Percentiles rank a stretch among this genome's conserved stretches.
phyloP scores from a whole-genome alignment of 2,329 filamentous ascomycete species.

The Drechslera avenae region DNA sequence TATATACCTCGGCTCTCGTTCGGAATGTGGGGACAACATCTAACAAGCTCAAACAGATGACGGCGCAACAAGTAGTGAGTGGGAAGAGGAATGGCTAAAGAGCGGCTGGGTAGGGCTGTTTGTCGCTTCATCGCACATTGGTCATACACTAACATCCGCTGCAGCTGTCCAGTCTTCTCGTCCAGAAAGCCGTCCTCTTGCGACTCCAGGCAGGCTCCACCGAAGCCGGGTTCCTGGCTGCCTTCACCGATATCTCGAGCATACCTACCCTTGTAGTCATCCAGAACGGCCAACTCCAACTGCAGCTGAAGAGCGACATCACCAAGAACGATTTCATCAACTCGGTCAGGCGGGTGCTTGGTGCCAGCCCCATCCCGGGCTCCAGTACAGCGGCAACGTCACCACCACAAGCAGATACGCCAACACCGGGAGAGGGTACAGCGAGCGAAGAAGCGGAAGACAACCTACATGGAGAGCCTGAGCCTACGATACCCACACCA shows the following conservation, averaged over 20 bases:
- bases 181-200: slow-evolving; percentile 69
- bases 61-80: slow-evolving; percentile 68
- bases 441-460: slow-evolving; percentile 8
- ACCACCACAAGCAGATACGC: slow-evolving; percentile 17
- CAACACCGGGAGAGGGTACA: slow-evolving; percentile 4
- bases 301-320: slow-evolving; percentile 72
- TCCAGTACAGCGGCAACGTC: slow-evolving; percentile 19
- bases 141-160: slow-evolving; percentile 8
- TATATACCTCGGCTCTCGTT: slow-evolving; percentile 45
- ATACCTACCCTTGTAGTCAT: slow-evolving; percentile 83
- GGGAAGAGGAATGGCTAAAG: slow-evolving; percentile 72
- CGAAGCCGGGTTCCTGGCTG: slow-evolving; percentile 80
- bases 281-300: slow-evolving; percentile 76
- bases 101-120: slow-evolving; percentile 41
- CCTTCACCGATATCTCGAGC: slow-evolving; percentile 79
- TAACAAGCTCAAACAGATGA: slow-evolving; percentile 61
- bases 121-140: background rate
- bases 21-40: slow-evolving; percentile 17
- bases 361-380: slow-evolving; percentile 36
- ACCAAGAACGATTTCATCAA: slow-evolving; percentile 69
- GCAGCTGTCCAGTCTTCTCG: slow-evolving; percentile 57
- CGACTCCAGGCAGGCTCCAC: slow-evolving; percentile 73
- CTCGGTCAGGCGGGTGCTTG: slow-evolving; percentile 54
- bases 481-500: slow-evolving; percentile 9
- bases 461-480: slow-evolving; percentile 9